Evolutionary conservation across 2,329 filamentous ascomycete genomes (phyloP), one percentile per base, ranked within the genome.

Genomic region (Rachicladosporium sp.): DNA sequence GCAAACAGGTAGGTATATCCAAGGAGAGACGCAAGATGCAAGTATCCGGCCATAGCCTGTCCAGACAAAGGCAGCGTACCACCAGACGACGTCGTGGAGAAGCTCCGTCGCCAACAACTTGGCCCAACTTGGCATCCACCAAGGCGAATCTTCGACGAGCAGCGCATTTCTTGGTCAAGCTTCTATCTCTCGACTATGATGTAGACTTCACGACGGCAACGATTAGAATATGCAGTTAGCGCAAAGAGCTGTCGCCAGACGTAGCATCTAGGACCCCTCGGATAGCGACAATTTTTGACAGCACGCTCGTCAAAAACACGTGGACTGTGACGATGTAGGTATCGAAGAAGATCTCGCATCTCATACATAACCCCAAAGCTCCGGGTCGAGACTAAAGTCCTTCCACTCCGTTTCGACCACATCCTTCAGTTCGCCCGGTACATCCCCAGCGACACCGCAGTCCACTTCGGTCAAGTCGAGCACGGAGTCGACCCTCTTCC

Each of bases 331-430:
- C 4, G 27, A 29, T 29, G 31, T n/a, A 13, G 10, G 29, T 10
- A 32, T 30, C 29, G 31, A 30, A n/a, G 12, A n/a, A 32, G 30
- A 9, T 21, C 7, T 23, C 3, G 19, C 29, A 23, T 42, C 35
- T 37, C 10, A 36, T 29, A 42, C 38, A 38, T 33, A 35, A 36
- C 40, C 35, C 37, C 27, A 38, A n/a, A 39, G 29, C 36, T 42
- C 31, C 6, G 36, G 40, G 12, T 42, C 40, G 6, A 35, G 13
- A 9, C 4, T 33, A 19, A 42, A 35, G 9, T 31, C 36, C 6
- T 3, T n/a, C 35, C 35, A 42, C 15, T 42, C 36, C 15, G 36
- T 31, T 11, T 19, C 9, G 3, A 15, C 27, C 31, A 38, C 27
- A 35, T 42, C 40, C 8, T 31, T 11, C 36, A 42, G 6, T 12